phyloP scores from a whole-genome alignment of 2,329 filamentous ascomycete species.

The Epicoccum nigrum region DNA sequence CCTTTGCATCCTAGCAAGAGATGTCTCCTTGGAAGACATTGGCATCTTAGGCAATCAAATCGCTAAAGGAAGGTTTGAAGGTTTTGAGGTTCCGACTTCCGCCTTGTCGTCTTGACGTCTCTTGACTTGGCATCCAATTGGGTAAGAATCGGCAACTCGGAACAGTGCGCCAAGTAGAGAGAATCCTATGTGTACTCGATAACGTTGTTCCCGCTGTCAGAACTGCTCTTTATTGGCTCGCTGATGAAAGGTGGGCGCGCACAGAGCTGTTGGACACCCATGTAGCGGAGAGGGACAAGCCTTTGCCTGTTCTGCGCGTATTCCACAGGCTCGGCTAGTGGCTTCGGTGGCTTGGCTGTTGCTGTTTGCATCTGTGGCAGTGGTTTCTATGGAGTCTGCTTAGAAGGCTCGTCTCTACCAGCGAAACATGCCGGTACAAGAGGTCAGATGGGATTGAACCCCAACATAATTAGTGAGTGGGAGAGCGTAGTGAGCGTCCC shows the following conservation, averaged over 20 bases:
- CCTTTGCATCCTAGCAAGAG: neutral
- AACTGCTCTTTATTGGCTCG: constrained; percentile 8
- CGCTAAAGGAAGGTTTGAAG: constrained; percentile 29
- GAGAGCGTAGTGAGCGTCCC: no score
- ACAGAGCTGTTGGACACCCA: constrained; percentile 6
- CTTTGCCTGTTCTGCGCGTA: constrained; percentile 21
- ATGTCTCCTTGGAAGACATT: constrained; percentile 21
- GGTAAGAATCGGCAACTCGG: constrained; percentile 19
- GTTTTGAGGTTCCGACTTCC: constrained; percentile 28
- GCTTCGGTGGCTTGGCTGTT: constrained; percentile 15
- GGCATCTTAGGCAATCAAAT: constrained; percentile 27
- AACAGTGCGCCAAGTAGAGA: constrained; percentile 13
- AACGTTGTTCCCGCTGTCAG: constrained; percentile 1
- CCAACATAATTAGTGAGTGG: no score
- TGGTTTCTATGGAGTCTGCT: constrained; percentile 1
- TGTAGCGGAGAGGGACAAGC: constrained; percentile 20
- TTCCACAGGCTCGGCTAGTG: constrained; percentile 17
- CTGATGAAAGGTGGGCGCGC: constrained; percentile 1
- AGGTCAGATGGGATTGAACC: no score
- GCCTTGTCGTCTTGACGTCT: constrained; percentile 22
- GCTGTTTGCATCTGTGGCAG: constrained; percentile 9
- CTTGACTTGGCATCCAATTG: neutral
- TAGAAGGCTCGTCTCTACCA: neutral
- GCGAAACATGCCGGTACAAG: no score
- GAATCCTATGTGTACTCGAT: constrained; percentile 1